Evolutionary conservation across 2,329 filamentous ascomycete species (phyloP).

Genomic region (Cercospora janseana): DNA sequence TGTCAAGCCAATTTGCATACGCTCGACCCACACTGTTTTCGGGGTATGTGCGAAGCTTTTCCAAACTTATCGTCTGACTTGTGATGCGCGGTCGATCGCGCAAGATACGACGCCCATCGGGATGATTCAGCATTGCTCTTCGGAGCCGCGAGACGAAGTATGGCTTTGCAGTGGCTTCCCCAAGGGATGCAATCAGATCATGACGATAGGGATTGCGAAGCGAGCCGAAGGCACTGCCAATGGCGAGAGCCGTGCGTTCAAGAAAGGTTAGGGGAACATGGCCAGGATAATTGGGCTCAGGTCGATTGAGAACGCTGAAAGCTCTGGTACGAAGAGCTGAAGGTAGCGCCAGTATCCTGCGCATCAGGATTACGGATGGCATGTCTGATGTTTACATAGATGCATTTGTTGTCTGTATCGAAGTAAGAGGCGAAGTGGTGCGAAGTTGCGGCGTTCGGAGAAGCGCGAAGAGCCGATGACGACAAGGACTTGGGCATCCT

Average conservation of each 20-base stretch:
- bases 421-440: not conserved
- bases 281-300: conserved; percentile 81
- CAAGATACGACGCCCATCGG: conserved; percentile 86
- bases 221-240: conserved; percentile 60
- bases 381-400: no score
- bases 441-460: conserved; percentile 3
- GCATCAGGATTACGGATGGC: not conserved
- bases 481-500: not conserved
- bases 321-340: conserved; percentile 41
- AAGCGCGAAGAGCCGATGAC: conserved; percentile 1
- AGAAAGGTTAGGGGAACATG: conserved; percentile 82
- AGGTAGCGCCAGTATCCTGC: conserved; percentile 32
- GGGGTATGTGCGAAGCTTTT: conserved; percentile 69
- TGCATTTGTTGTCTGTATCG: no score
- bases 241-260: conserved; percentile 70
- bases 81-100: conserved; percentile 86
- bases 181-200: conserved; percentile 91
- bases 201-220: conserved; percentile 74
- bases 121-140: conserved; percentile 79
- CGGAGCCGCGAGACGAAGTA: conserved; percentile 93
- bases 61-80: conserved; percentile 66
- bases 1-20: conserved; percentile 89
- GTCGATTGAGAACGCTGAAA: conserved; percentile 84
- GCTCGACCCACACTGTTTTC: conserved; percentile 72
- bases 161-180: conserved; percentile 89